phyloP scores from a whole-genome alignment of 768 basidiomycete genomes.

The Clavulina sp. region DNA sequence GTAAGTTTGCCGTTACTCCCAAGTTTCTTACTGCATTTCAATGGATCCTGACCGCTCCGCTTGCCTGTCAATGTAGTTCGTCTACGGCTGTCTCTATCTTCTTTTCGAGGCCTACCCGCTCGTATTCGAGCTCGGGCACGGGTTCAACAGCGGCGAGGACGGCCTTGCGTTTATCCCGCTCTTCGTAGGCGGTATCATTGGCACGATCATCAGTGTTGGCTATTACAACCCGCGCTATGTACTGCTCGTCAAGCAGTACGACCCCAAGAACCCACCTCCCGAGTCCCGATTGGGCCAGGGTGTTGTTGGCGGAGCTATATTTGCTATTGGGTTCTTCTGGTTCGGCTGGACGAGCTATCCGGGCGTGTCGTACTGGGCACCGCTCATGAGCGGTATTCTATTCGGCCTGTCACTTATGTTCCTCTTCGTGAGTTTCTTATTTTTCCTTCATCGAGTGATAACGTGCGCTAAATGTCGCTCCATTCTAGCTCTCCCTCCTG shows the following conservation, averaged over 20 bases:
- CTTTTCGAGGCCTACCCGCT: conserved; percentile 19
- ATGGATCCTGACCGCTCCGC: not conserved
- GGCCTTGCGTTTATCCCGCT: conserved; percentile 17
- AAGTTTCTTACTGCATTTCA: too few species aligned
- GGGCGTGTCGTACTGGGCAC: conserved; percentile 3
- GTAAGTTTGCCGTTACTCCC: not conserved
- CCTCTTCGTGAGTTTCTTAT: conserved; percentile 12
- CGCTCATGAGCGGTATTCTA: conserved; percentile 13
- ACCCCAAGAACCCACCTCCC: conserved; percentile 12
- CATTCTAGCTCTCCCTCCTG: conserved; percentile 14
- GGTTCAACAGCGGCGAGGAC: conserved; percentile 14
- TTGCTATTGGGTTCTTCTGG: conserved; percentile 15
- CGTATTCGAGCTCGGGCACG: conserved; percentile 16
- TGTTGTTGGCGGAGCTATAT: conserved; percentile 8
- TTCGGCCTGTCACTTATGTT: conserved; percentile 13
- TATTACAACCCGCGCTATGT: conserved; percentile 15
- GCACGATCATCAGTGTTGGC: not conserved
- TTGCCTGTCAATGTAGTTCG: not conserved
- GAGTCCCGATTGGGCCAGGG: conserved; percentile 14
- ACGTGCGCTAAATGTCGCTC: not conserved
- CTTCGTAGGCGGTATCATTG: conserved; percentile 10
- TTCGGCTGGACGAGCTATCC: conserved; percentile 13
- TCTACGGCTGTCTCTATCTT: conserved; percentile 15
- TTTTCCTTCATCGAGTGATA: not conserved
- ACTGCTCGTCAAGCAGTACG: conserved; percentile 4